These are phyloP conservation scores for Protea cynaroides DNA, from an alignment of 164 flowering plant genomes.

Conservation along the genomic window DNA sequence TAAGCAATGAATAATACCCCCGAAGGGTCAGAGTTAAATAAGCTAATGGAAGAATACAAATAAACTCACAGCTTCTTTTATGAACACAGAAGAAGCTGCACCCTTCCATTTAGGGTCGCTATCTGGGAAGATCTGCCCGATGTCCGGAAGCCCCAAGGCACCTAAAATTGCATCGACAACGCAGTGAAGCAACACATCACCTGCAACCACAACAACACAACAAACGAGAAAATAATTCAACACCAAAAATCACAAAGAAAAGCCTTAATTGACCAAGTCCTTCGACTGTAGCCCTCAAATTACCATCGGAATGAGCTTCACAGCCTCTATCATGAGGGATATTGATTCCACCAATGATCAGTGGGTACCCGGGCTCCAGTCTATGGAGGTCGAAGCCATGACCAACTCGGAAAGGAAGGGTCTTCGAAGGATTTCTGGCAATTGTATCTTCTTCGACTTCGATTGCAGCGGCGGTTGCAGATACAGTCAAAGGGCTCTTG, in stretches of 20 bases:
- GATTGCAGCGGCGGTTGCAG: constrained; percentile 28
- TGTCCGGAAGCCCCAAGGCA: constrained; percentile 95
- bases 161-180: constrained; percentile 99
- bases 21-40: too few species aligned
- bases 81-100: constrained; percentile 79
- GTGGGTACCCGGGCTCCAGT: constrained; percentile 89
- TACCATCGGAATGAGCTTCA: constrained; percentile 98
- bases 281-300: not conserved
- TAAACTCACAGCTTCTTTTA: constrained; percentile 81
- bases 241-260: not conserved
- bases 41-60: not conserved
- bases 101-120: constrained; percentile 98
- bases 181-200: constrained; percentile 96
- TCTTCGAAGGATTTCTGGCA: constrained; percentile 26
- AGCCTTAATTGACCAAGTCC: not conserved
- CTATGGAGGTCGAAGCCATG: constrained; percentile 97
- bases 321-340: constrained; percentile 94
- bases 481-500: constrained; percentile 8
- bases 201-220: constrained; percentile 31
- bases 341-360: constrained; percentile 86
- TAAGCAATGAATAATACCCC: too few species aligned
- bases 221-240: not conserved
- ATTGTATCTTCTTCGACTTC: constrained; percentile 21
- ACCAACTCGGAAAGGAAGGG: constrained; percentile 82
- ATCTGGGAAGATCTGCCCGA: constrained; percentile 98